Conservation (phyloP, 2,329 filamentous ascomycete genomes). For the Cladosporium austrohemisphaericum region DNA sequence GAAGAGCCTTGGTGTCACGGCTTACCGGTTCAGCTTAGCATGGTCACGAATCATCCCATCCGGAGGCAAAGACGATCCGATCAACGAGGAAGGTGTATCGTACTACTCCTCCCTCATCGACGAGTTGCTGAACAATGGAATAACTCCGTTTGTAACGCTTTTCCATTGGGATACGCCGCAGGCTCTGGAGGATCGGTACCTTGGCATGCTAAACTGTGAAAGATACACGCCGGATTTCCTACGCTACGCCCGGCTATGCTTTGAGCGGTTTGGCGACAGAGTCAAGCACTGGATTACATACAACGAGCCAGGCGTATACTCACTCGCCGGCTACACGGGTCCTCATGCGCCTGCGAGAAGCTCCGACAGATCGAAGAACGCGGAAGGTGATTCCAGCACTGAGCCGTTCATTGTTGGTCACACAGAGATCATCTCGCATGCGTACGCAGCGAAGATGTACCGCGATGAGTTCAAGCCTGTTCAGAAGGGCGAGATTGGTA, state of each 20-base stretch:
- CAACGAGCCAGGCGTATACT: constrained; percentile 40
- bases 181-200: constrained; percentile 23
- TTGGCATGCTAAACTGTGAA: constrained; percentile 24
- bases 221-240: constrained; percentile 29
- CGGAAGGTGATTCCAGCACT: constrained; percentile 33
- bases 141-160: constrained; percentile 24
- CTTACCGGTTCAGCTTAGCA: constrained; percentile 23
- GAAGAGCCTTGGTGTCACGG: constrained; percentile 23
- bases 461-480: constrained; percentile 37
- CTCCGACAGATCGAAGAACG: constrained; percentile 32
- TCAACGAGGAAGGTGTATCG: constrained; percentile 22
- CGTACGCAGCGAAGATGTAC: constrained; percentile 38
- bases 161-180: constrained; percentile 26
- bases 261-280: constrained; percentile 37
- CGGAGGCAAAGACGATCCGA: constrained; percentile 20
- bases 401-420: constrained; percentile 41
- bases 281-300: constrained; percentile 42
- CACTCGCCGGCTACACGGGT: constrained; percentile 36
- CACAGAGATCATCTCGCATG: constrained; percentile 40
- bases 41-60: constrained; percentile 25
- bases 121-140: constrained; percentile 18
- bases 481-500: constrained; percentile 40
- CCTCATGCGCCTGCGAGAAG: constrained; percentile 34
- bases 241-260: constrained; percentile 38
- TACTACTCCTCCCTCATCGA: constrained; percentile 25